Base-by-base conservation (phyloP, 306 rosid genomes). In the Aeschynomene evenia region DNA sequence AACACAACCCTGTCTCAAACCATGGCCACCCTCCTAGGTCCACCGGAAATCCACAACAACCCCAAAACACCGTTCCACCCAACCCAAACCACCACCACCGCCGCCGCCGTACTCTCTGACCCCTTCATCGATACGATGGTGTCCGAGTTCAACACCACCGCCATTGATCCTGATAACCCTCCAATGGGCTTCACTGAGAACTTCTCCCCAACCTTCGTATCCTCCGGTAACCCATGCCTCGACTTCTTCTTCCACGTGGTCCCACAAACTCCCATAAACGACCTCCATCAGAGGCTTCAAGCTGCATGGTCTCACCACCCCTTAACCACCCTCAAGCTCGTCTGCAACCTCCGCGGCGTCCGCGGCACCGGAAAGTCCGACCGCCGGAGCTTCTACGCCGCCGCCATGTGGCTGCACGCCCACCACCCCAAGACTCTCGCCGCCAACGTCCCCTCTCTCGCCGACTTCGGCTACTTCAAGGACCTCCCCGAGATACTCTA, bases 401-500 rank as follows among this genome's bases (percentile, higher is more conserved):
- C 89, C 1, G 89, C 88, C 6, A 13, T 84, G 5, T 90, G 88
- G 88, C 84, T 88, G 43, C 82, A 84, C 79, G 7, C 7, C 1
- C 53, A 67, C 60, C 97, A 91, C 63, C 97, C 92, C 31, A 85
- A 76, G 15, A 84, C 96, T 26, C 85, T 90, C 0, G 86, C 84
- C 0, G 59, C 52, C 73, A 91, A 88, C 34, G 43, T 88, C 22
- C 63, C 80, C 9, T 71, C 88, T 9, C 72, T 90, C 3, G 89
- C 87, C 3, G 81, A 69, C 2, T 90, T 90, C 60, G 95, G 97
- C 0, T 86, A 77, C 80, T 82, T 88, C 74, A 88, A 91, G 68
- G 97, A 91, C 68, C 79, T 91, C 14, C 95, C 87, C 7, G 92
- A 91, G 71, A 79, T 91, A 59, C 88, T 91, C 1, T 86, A 79